Evolutionary conservation across 805 yeast species (phyloP).

Genomic region (Sugiyamaella americana): DNA sequence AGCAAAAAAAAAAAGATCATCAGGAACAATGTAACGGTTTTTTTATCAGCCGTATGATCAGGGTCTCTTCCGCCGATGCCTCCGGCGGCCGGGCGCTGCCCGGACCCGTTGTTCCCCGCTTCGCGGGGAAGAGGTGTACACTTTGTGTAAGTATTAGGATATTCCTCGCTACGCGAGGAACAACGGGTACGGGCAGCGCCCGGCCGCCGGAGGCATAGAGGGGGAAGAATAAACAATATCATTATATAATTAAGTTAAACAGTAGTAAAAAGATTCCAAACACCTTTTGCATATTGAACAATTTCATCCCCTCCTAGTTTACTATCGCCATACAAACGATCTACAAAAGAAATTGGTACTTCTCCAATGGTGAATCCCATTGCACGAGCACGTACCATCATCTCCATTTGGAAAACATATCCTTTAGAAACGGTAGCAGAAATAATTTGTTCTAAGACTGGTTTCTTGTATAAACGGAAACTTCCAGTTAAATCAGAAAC

Average conservation of each 20-base stretch:
- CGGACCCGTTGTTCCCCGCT: not conserved
- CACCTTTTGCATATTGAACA: conserved; percentile 70
- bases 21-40: no score
- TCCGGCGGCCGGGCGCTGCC: not conserved
- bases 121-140: no score
- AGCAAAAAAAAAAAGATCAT: no score
- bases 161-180: no score
- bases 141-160: no score
- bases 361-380: conserved; percentile 69
- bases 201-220: not conserved
- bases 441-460: conserved; percentile 58
- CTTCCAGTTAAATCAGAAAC: conserved; percentile 75
- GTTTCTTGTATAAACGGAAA: conserved; percentile 67
- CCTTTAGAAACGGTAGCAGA: conserved; percentile 68
- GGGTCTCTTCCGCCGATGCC: no score
- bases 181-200: not conserved
- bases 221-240: no score
- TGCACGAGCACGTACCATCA: conserved; percentile 79
- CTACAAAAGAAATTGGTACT: conserved; percentile 74
- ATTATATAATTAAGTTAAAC: conserved; percentile 38
- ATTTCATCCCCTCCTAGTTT: conserved; percentile 79
- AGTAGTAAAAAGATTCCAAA: conserved; percentile 59
- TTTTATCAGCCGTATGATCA: no score
- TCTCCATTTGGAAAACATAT: conserved; percentile 82
- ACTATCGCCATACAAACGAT: conserved; percentile 70